Percentiles rank a stretch among this genome's conserved stretches.
phyloP scores from a whole-genome alignment of 495 filamentous ascomycete genomes.

The Neohortaea acidophila region DNA sequence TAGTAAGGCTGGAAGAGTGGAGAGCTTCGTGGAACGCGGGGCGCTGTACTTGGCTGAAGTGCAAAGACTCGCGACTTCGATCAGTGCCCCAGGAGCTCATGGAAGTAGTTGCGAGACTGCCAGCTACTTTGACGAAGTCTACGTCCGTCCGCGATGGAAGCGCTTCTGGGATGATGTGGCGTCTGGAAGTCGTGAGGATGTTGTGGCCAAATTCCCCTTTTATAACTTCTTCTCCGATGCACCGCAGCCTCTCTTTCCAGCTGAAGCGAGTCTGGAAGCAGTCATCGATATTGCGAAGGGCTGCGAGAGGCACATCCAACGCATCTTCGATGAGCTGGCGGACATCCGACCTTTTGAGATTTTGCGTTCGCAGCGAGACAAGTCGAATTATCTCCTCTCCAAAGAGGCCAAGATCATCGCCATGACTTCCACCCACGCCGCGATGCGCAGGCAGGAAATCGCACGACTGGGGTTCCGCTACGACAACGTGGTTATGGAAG shows the following conservation, averaged over 20 bases:
- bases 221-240: conserved; percentile 77
- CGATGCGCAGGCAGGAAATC: conserved; percentile 92
- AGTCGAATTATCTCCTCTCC: conserved; percentile 84
- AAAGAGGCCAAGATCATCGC: conserved; percentile 93
- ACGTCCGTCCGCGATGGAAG: conserved; percentile 75
- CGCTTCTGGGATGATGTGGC: conserved; percentile 51
- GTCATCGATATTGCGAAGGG: conserved; percentile 65
- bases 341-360: conserved; percentile 95
- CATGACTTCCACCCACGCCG: conserved; percentile 96
- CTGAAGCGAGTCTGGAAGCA: conserved; percentile 45
- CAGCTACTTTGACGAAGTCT: conserved; percentile 87
- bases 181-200: conserved; percentile 37
- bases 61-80: conserved; percentile 63
- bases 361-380: conserved; percentile 68
- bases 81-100: conserved; percentile 79
- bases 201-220: conserved; percentile 74
- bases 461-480: conserved; percentile 85
- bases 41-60: conserved; percentile 68
- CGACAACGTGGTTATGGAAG: conserved; percentile 97
- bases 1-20: conserved; percentile 89
- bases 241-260: conserved; percentile 68
- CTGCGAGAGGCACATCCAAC: conserved; percentile 80
- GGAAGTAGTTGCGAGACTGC: conserved; percentile 93
- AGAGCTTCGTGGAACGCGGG: conserved; percentile 87
- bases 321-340: conserved; percentile 83